Conservation (phyloP, 1,284 basidiomycete species). For the Malassezia vespertilionis region DNA sequence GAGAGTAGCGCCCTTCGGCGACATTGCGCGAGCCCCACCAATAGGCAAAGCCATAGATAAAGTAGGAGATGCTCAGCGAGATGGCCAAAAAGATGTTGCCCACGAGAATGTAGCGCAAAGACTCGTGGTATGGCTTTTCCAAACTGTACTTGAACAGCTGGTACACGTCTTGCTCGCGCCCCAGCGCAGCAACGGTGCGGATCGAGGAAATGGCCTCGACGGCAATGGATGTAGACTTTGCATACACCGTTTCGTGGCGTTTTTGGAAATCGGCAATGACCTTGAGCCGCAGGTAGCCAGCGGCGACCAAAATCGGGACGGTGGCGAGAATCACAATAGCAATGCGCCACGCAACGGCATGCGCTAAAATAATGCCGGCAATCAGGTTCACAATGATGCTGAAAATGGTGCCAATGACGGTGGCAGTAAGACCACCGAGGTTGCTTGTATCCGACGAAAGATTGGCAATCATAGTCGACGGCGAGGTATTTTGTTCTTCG, state of each 20-base stretch:
- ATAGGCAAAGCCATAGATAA: slow-evolving; percentile 38
- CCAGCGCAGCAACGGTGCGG: slow-evolving; percentile 28
- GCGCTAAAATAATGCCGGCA: slow-evolving; percentile 26
- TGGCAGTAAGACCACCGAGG: slow-evolving; percentile 31
- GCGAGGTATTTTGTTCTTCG: slow-evolving; percentile 21
- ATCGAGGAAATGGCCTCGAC: slow-evolving; percentile 34
- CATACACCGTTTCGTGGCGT: slow-evolving; percentile 34
- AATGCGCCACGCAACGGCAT: slow-evolving; percentile 31
- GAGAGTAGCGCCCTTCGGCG: slow-evolving; percentile 26
- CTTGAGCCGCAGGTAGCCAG: slow-evolving; percentile 33
- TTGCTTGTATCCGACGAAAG: slow-evolving; percentile 33
- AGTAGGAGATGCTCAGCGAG: slow-evolving; percentile 36
- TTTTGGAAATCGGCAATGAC: slow-evolving; percentile 37
- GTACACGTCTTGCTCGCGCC: slow-evolving; percentile 31
- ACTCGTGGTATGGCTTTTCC: slow-evolving; percentile 27
- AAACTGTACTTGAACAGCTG: slow-evolving; percentile 24
- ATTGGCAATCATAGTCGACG: slow-evolving; percentile 24
- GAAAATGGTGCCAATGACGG: slow-evolving; percentile 35
- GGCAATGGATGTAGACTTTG: slow-evolving; percentile 29
- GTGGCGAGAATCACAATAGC: slow-evolving; percentile 33
- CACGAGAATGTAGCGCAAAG: slow-evolving; percentile 24
- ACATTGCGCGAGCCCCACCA: slow-evolving; percentile 38
- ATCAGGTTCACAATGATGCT: slow-evolving; percentile 35
- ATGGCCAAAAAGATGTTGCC: slow-evolving; percentile 32
- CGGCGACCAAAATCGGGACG: slow-evolving; percentile 29